Evolutionary conservation across 306 rosid genomes (phyloP).

Genomic region (Macrotyloma uniflorum): DNA sequence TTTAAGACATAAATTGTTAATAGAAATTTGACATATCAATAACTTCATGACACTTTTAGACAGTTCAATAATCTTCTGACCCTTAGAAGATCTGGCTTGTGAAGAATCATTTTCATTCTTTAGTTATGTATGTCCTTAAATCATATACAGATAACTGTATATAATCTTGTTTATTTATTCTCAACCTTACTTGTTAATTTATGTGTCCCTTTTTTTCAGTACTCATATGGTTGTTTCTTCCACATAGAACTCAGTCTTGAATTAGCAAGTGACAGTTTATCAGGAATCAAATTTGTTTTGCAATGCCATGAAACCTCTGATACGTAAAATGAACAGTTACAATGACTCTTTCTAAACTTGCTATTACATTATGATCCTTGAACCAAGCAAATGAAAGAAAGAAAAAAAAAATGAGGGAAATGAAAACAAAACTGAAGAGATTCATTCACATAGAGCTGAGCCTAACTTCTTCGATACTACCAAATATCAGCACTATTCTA

Average conservation of each 20-base stretch:
- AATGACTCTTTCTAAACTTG: conserved; percentile 13
- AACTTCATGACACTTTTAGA: no score
- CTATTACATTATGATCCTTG: conserved; percentile 8
- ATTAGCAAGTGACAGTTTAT: neutral
- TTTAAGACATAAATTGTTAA: no score
- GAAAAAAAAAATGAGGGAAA: neutral
- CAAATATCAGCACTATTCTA: conserved; percentile 21
- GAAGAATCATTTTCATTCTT: no score
- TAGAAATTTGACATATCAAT: no score
- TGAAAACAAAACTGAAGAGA: neutral
- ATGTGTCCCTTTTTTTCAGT: no score
- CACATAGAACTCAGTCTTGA: neutral
- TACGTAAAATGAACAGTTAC: neutral
- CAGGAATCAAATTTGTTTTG: neutral
- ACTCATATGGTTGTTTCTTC: no score
- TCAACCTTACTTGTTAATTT: no score
- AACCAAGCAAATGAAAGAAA: neutral
- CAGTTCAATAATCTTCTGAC: no score
- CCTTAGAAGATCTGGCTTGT: no score
- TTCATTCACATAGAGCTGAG: neutral
- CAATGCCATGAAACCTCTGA: neutral
- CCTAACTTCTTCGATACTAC: conserved; percentile 8
- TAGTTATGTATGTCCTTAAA: no score
- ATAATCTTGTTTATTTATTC: no score
- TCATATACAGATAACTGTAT: no score